phyloP scores from a whole-genome alignment of 768 basidiomycete species.

The Neoboletus brunneissimus region DNA sequence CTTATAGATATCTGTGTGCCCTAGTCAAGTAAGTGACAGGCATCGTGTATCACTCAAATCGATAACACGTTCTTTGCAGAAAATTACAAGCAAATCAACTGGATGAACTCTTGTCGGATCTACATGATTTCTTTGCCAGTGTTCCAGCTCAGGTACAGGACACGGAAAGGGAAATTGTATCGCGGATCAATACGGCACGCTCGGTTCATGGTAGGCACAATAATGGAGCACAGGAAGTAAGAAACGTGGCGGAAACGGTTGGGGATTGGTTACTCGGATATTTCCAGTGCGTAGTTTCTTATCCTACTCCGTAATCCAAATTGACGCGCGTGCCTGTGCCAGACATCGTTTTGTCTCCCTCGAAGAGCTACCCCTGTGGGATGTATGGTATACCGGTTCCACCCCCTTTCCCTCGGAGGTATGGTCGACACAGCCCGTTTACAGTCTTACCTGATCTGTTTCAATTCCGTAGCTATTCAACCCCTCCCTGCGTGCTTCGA shows the following conservation, averaged over 20 bases:
- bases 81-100: slow-evolving; percentile 41
- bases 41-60: slow-evolving; percentile 7
- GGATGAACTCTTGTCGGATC: slow-evolving; percentile 37
- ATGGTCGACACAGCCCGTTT: slow-evolving; percentile 7
- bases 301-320: not conserved
- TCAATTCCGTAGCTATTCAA: slow-evolving; percentile 54
- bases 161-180: slow-evolving; percentile 34
- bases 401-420: slow-evolving; percentile 70
- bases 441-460: not conserved
- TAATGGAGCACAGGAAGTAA: slow-evolving; percentile 14
- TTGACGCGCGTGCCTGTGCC: not conserved
- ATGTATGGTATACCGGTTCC: slow-evolving; percentile 69
- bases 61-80: slow-evolving; percentile 24
- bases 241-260: slow-evolving; percentile 29
- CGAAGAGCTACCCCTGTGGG: slow-evolving; percentile 57
- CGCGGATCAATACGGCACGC: slow-evolving; percentile 23
- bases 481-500: slow-evolving; percentile 60
- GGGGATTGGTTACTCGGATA: slow-evolving; percentile 52
- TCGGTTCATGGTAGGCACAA: slow-evolving; percentile 18
- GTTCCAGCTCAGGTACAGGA: slow-evolving; percentile 33
- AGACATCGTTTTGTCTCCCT: slow-evolving; percentile 46
- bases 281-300: slow-evolving; percentile 41
- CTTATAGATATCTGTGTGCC: slow-evolving; percentile 45
- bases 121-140: slow-evolving; percentile 39
- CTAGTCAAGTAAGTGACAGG: slow-evolving; percentile 43